A percentile compares a stretch with the other conserved stretches of the same genome.
Conservation (phyloP, 2,329 filamentous ascomycete genomes). For the Aspergillus pseudoterreus region DNA sequence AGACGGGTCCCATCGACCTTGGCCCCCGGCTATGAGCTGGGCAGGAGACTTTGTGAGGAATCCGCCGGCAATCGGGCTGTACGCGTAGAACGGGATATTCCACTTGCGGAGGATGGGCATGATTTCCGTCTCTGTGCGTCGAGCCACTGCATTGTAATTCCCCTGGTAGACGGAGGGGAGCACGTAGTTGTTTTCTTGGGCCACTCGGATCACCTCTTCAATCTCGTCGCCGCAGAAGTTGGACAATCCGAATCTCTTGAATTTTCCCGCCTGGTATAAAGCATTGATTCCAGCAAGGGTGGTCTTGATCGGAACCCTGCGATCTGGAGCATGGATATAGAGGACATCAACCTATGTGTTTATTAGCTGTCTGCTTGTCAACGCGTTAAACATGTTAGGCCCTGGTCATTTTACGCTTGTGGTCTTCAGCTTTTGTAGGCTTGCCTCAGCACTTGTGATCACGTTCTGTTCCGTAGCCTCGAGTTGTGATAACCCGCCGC, state of each 20-base stretch:
- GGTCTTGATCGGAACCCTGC: not conserved
- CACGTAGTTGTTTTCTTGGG: slow-evolving; percentile 38
- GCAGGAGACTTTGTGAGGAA: slow-evolving; percentile 24
- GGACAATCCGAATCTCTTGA: not conserved
- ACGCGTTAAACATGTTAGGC: too few species aligned
- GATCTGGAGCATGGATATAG: not conserved
- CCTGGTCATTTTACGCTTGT: not conserved
- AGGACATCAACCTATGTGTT: not conserved
- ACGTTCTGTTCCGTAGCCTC: not conserved
- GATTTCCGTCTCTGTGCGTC: slow-evolving; percentile 38
- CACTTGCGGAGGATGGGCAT: slow-evolving; percentile 46
- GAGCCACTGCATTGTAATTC: slow-evolving; percentile 38
- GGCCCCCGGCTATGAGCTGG: not conserved
- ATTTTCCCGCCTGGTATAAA: not conserved
- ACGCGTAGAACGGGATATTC: slow-evolving; percentile 46
- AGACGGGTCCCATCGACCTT: slow-evolving; percentile 18
- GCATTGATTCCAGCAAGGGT: not conserved
- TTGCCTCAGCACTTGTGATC: not conserved
- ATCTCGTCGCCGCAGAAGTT: not conserved
- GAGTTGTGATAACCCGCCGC: not conserved
- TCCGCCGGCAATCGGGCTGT: slow-evolving; percentile 37
- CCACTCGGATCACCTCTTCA: slow-evolving; percentile 36
- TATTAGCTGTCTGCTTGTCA: not conserved
- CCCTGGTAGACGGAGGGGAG: slow-evolving; percentile 47
- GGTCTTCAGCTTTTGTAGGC: not conserved